Conservation (phyloP, 1,284 basidiomycete genomes). For the Rhodotorula sp. region DNA sequence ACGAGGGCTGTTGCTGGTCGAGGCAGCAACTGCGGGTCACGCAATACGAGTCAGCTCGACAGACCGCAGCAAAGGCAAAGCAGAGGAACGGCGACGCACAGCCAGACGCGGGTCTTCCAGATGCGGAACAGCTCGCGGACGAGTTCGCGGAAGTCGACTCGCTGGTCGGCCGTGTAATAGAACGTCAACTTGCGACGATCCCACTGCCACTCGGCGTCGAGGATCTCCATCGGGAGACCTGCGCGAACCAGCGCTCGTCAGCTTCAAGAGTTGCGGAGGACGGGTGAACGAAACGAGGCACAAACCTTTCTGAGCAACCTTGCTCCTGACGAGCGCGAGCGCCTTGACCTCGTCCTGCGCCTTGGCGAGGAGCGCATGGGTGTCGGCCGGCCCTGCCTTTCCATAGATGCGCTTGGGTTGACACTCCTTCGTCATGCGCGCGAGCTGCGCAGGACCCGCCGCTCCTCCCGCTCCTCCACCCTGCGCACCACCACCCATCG, state of each 20-base stretch:
- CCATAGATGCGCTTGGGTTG: constrained; percentile 95
- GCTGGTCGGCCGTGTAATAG: constrained; percentile 92
- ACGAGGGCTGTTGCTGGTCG: constrained; percentile 30
- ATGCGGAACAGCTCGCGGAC: constrained; percentile 84
- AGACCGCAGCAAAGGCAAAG: rapidly evolving
- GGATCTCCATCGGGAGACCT: constrained; percentile 91
- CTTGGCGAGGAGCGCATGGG: constrained; percentile 73
- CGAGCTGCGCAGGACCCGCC: constrained; percentile 30
- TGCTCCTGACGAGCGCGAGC: constrained; percentile 81
- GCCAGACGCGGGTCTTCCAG: constrained; percentile 77
- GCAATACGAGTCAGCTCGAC: background rate
- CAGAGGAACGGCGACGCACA: constrained; percentile 49
- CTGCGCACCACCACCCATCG: background rate
- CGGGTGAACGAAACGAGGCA: background rate
- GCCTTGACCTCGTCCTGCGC: constrained; percentile 89
- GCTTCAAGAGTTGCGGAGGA: background rate
- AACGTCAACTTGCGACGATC: constrained; percentile 96
- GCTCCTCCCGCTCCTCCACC: constrained; percentile 1
- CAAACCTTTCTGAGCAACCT: constrained; percentile 75
- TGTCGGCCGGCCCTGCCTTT: constrained; percentile 82
- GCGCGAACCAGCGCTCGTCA: background rate
- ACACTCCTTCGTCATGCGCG: constrained; percentile 69
- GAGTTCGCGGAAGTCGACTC: constrained; percentile 95
- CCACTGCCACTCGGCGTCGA: constrained; percentile 98
- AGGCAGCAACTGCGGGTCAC: constrained; percentile 25